These are phyloP conservation scores for Blumeria graminis DNA, from an alignment of 2,329 filamentous ascomycete genomes.

Conservation along the genomic window DNA sequence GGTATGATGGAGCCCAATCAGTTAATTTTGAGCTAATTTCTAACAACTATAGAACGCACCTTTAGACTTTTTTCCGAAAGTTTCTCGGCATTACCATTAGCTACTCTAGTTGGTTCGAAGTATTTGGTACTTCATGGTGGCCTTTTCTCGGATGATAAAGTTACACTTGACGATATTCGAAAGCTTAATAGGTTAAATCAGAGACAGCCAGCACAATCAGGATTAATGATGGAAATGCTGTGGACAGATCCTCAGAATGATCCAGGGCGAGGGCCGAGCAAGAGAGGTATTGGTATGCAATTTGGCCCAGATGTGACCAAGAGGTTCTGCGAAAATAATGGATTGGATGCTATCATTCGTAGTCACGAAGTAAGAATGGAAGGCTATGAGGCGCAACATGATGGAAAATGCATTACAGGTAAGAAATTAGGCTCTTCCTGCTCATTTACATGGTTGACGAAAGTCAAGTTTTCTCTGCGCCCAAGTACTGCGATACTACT, in stretches of 20 bases:
- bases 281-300: conserved; percentile 86
- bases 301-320: conserved; percentile 95
- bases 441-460: conserved; percentile 5
- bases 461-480: conserved; percentile 66
- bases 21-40: background rate
- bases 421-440: conserved; percentile 13
- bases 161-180: conserved; percentile 78
- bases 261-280: conserved; percentile 76
- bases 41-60: conserved; percentile 23
- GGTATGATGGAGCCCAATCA: conserved; percentile 29
- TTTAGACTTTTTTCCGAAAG: conserved; percentile 98
- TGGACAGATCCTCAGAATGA: conserved; percentile 90
- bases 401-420: conserved; percentile 85
- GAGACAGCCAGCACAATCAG: conserved; percentile 74
- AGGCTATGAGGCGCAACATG: conserved; percentile 95
- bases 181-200: conserved; percentile 81
- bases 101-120: conserved; percentile 74
- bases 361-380: conserved; percentile 98
- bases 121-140: conserved; percentile 86
- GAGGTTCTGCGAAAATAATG: conserved; percentile 89
- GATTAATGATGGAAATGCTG: conserved; percentile 99
- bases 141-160: conserved; percentile 84
- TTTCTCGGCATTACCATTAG: conserved; percentile 80
- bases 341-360: conserved; percentile 79
- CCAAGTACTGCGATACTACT: conserved; percentile 91